phyloP scores from a whole-genome alignment of 768 basidiomycete genomes.

The Boletus pseudo-olivaceus region DNA sequence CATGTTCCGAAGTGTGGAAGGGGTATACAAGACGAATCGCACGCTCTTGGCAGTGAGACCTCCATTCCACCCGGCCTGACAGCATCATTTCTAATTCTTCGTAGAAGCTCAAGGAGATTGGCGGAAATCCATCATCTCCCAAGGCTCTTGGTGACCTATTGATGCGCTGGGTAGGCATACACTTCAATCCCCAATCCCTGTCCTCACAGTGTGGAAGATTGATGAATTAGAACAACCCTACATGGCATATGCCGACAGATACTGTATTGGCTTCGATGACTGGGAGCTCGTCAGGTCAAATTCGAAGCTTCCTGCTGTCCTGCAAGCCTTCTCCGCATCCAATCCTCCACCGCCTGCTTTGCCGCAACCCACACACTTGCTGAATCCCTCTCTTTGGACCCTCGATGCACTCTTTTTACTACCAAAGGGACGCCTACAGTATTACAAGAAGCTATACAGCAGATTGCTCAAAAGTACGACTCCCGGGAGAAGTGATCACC shows the following conservation, averaged over 20 bases:
- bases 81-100: conserved; percentile 13
- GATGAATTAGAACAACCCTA: conserved; percentile 90
- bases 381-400: conserved; percentile 60
- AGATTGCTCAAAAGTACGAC: conserved; percentile 82
- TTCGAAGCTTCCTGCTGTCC: conserved; percentile 59
- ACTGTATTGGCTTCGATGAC: conserved; percentile 71
- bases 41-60: conserved; percentile 60
- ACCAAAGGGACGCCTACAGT: conserved; percentile 79
- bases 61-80: neutral
- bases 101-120: conserved; percentile 93
- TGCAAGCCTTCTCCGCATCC: conserved; percentile 63
- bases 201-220: conserved; percentile 52
- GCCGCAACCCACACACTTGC: conserved; percentile 31
- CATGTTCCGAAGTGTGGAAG: conserved; percentile 94
- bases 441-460: conserved; percentile 89
- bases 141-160: conserved; percentile 93
- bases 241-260: conserved; percentile 71
- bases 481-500: conserved; percentile 84
- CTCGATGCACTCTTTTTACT: conserved; percentile 85
- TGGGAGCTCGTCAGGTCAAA: conserved; percentile 84
- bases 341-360: conserved; percentile 54
- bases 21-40: conserved; percentile 89
- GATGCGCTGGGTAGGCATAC: conserved; percentile 86
- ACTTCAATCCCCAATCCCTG: conserved; percentile 4
- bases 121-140: conserved; percentile 86